A percentile compares a stretch with the other conserved stretches of the same genome.
Evolutionary conservation across 2,329 filamentous ascomycete species (phyloP).

Genomic region (Coniochaeta hoffmannii): DNA sequence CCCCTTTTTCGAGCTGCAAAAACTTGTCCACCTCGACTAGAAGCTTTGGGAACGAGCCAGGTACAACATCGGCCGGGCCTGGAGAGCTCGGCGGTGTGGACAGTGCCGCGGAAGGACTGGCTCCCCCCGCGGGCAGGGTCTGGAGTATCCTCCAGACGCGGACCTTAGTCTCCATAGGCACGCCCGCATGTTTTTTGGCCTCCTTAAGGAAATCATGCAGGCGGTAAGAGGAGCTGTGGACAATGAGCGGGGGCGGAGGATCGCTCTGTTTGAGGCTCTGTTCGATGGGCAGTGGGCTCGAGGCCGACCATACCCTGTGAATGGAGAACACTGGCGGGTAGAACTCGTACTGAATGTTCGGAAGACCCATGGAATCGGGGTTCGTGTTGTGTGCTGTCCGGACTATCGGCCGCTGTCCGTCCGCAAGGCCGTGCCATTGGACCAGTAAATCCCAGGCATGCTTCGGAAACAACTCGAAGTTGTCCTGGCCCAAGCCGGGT

Average conservation of each 20-base stretch:
- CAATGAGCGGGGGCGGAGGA: constrained; percentile 55
- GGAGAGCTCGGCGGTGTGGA: constrained; percentile 21
- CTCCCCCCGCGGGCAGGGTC: constrained; percentile 24
- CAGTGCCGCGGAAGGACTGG: constrained; percentile 32
- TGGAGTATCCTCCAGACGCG: constrained; percentile 64
- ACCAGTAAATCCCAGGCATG: constrained; percentile 76
- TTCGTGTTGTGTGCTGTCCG: constrained; percentile 74
- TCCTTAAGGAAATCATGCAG: constrained; percentile 71
- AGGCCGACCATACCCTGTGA: constrained; percentile 64
- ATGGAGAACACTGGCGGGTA: constrained; percentile 80
- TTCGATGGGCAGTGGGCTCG: constrained; percentile 47
- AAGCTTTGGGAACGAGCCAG: constrained; percentile 33
- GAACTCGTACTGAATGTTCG: constrained; percentile 74
- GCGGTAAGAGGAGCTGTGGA: constrained; percentile 62
- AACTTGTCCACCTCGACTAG: constrained; percentile 58
- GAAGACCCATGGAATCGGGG: constrained; percentile 39
- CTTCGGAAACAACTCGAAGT: constrained; percentile 70
- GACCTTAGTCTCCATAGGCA: constrained; percentile 66
- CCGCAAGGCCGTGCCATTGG: constrained; percentile 72
- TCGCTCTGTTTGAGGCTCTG: constrained; percentile 54
- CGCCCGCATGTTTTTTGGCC: constrained; percentile 60
- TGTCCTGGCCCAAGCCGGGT: constrained; percentile 57
- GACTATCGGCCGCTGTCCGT: constrained; percentile 62
- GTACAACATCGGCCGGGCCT: constrained; percentile 3
- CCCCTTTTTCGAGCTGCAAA: constrained; percentile 50